Base-by-base conservation (phyloP, 1,284 basidiomycete species). In the Malassezia globosa region DNA sequence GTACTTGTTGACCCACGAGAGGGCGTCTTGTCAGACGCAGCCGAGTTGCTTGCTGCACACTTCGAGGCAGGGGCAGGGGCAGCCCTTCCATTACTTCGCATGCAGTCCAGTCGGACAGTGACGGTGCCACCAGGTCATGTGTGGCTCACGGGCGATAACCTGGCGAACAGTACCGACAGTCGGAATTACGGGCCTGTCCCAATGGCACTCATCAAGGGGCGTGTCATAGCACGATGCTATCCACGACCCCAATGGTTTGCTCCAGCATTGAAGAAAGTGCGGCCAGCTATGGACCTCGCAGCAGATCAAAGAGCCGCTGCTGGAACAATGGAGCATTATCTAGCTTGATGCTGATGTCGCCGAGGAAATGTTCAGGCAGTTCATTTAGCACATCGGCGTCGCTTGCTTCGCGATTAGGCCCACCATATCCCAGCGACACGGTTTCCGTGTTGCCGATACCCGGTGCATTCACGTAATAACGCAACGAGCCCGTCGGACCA, bases 91-190 rank as follows among this genome's bases (percentile, higher is more conserved):
- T 29, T 40, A 2, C 26, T 38, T 18, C 29, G 37, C 11, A 7
- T 46, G 11, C 44, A 52, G 6, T 19, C 33, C 13, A 40, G 31
- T 6, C 38, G 45, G 8, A 47, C 43, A 1, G 44, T 60, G 27
- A 54, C 54, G 3, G 35, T 58, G 0, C 54, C 57, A 3, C 37
- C 42, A 5, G 67, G 67, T 0, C 64, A 71, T 34, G 64, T 95
- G n/a, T 97, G 90, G 90, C 76, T 94, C 36, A 79, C 77, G 23
- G 92, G 92, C 11, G 92, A 97, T 75, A 97, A 97, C 62, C 76
- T 84, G 48, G 76, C 79, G 24, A 79, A 79, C 60, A 89, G 87
- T 36, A 81, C 82, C 7, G 92, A 96, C 73, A 95, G 88, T 23
- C 77, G 90, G 48, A 75, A 78, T 35, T 95, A 95, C 73, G 92